These are phyloP conservation scores for Globisporangium spiculum DNA, from an alignment of 352 stramenopile genomes.

Conservation along the genomic window DNA sequence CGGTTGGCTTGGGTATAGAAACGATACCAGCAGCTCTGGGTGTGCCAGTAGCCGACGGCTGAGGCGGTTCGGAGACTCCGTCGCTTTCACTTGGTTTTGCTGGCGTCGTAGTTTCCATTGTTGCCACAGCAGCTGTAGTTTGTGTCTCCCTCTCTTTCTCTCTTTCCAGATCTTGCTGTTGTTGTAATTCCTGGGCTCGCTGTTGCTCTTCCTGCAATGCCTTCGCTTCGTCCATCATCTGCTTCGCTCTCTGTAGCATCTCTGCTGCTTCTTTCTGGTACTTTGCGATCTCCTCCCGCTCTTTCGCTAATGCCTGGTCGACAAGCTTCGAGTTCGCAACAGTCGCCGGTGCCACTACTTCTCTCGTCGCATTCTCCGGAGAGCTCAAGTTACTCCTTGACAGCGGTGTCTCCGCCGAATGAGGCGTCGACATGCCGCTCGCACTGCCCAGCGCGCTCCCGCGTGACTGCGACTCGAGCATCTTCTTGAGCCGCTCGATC, in stretches of 20 bases:
- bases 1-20: neutral
- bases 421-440: constrained; percentile 37
- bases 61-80: neutral
- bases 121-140: neutral
- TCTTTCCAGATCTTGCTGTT: neutral
- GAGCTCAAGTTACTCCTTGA: constrained; percentile 10
- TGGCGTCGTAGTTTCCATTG: neutral
- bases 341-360: neutral
- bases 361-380: constrained; percentile 4
- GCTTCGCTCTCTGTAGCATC: constrained; percentile 65
- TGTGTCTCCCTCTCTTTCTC: neutral
- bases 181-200: constrained; percentile 16
- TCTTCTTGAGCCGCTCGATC: constrained; percentile 83
- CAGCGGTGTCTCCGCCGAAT: neutral
- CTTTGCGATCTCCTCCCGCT: constrained; percentile 63
- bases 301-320: constrained; percentile 29
- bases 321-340: neutral
- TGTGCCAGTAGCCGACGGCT: neutral
- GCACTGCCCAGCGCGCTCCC: constrained; percentile 25
- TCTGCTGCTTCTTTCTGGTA: constrained; percentile 61
- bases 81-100: neutral
- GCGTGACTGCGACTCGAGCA: constrained; percentile 60
- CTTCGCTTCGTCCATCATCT: constrained; percentile 77
- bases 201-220: constrained; percentile 36
- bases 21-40: neutral